phyloP scores from a whole-genome alignment of 1,284 basidiomycete genomes.

The Sporisorium exsertum region DNA sequence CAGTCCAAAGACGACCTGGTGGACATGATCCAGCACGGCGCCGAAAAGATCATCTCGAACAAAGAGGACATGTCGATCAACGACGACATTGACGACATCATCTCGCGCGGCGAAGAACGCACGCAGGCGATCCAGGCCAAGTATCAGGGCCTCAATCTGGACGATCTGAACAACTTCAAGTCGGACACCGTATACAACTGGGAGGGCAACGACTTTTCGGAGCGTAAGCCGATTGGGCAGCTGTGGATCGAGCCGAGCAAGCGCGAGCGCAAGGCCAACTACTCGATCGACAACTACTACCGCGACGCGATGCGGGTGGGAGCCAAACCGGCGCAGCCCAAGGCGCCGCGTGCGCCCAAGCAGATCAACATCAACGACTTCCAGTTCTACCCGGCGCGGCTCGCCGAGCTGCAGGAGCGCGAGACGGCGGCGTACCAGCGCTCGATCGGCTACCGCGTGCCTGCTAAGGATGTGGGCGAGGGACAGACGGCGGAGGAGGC shows the following conservation, averaged over 20 bases:
- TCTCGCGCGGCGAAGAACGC: slow-evolving; percentile 81
- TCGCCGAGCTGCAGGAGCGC: slow-evolving; percentile 86
- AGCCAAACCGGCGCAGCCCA: slow-evolving; percentile 78
- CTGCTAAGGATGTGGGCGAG: slow-evolving; percentile 77
- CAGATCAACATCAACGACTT: slow-evolving; percentile 93
- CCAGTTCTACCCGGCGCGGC: slow-evolving; percentile 91
- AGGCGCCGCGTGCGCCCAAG: slow-evolving; percentile 87
- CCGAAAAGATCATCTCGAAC: slow-evolving; percentile 93
- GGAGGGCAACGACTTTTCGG: slow-evolving; percentile 92
- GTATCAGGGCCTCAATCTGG: slow-evolving; percentile 91
- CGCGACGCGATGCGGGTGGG: slow-evolving; percentile 88
- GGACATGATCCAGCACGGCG: slow-evolving; percentile 98
- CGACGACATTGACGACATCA: slow-evolving; percentile 95
- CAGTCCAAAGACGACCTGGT: slow-evolving; percentile 96
- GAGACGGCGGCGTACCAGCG: slow-evolving; percentile 74
- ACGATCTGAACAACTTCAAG: slow-evolving; percentile 97
- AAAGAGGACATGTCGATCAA: slow-evolving; percentile 77
- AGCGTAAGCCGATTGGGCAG: slow-evolving; percentile 74
- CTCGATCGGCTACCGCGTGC: slow-evolving; percentile 81
- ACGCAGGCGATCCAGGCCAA: slow-evolving; percentile 90
- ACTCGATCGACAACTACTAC: slow-evolving; percentile 82
- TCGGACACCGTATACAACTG: slow-evolving; percentile 83
- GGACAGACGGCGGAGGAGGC: slow-evolving; percentile 54
- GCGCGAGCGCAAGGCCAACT: slow-evolving; percentile 91
- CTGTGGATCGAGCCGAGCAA: slow-evolving; percentile 89